phyloP scores from a whole-genome alignment of 768 basidiomycete species.

The Naematelia aurantialba region DNA sequence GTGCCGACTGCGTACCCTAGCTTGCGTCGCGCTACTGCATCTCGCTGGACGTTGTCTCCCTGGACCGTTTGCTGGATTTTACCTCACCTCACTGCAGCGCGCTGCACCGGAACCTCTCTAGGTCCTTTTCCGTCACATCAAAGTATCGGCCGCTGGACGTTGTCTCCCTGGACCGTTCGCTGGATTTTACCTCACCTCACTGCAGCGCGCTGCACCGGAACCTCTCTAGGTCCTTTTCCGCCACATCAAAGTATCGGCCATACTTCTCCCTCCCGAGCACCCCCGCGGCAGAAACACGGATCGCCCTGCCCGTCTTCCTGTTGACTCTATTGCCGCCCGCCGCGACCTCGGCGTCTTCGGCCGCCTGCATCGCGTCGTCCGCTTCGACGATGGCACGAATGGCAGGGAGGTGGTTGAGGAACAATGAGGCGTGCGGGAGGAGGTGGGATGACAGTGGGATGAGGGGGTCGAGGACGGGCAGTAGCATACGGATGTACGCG shows the following conservation, averaged over 20 bases:
- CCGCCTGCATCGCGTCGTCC: constrained; percentile 58
- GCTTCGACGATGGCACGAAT: constrained; percentile 62
- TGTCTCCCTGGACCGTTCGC: too few species aligned
- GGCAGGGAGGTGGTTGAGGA: constrained; percentile 68
- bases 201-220: background rate
- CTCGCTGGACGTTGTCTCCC: too few species aligned
- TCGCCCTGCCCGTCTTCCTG: constrained; percentile 43
- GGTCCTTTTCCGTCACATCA: too few species aligned
- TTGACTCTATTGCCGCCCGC: constrained; percentile 36
- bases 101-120: too few species aligned
- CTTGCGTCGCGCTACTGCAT: too few species aligned
- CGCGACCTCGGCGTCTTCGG: constrained; percentile 32
- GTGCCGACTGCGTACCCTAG: too few species aligned
- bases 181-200: background rate
- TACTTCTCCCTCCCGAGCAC: constrained; percentile 17
- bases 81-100: too few species aligned
- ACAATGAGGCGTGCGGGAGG: constrained; percentile 55
- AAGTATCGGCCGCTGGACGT: too few species aligned
- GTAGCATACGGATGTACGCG: constrained; percentile 25
- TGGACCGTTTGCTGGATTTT: too few species aligned
- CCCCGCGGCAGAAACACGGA: constrained; percentile 17
- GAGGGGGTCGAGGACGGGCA: constrained; percentile 55
- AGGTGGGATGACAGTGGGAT: constrained; percentile 54
- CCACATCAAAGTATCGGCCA: constrained; percentile 29
- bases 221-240: constrained; percentile 12